Evolutionary conservation across 2,329 filamentous ascomycete genomes (phyloP).

Genomic region (Botrytis tulipae): DNA sequence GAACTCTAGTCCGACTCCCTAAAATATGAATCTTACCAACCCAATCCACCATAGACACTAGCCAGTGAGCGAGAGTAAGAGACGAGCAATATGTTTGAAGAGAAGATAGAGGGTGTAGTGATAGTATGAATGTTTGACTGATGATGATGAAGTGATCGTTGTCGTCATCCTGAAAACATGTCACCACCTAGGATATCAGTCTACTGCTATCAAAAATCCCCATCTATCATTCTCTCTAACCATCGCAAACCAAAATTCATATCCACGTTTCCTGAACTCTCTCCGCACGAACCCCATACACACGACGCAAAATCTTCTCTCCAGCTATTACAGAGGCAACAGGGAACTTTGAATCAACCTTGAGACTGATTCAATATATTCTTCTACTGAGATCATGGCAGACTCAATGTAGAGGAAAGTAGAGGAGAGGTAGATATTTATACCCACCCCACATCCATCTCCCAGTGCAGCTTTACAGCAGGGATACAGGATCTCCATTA

Average conservation of each 20-base stretch:
- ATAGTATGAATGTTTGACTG: background rate
- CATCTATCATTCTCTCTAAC: background rate
- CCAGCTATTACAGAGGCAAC: background rate
- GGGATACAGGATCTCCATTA: background rate
- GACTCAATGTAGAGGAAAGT: too few species aligned
- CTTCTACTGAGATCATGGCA: too few species aligned
- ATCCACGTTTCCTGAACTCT: background rate
- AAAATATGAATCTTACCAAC: background rate
- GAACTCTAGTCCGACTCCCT: background rate
- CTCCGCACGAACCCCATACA: background rate
- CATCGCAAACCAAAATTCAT: background rate
- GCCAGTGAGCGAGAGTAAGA: background rate
- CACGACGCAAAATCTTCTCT: too few species aligned
- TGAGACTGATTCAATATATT: too few species aligned
- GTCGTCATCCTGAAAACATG: too few species aligned
- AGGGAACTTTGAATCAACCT: background rate
- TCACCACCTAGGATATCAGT: too few species aligned
- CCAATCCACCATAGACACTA: background rate
- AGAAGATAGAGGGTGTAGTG: background rate
- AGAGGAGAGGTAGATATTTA: background rate
- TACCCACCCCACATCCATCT: background rate
- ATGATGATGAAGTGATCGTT: background rate
- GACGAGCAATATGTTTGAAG: background rate
- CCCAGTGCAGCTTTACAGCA: background rate
- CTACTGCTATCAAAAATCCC: background rate